Evolutionary conservation across 2,329 filamentous ascomycete genomes (phyloP).

Genomic region (Metarhizium rileyi): DNA sequence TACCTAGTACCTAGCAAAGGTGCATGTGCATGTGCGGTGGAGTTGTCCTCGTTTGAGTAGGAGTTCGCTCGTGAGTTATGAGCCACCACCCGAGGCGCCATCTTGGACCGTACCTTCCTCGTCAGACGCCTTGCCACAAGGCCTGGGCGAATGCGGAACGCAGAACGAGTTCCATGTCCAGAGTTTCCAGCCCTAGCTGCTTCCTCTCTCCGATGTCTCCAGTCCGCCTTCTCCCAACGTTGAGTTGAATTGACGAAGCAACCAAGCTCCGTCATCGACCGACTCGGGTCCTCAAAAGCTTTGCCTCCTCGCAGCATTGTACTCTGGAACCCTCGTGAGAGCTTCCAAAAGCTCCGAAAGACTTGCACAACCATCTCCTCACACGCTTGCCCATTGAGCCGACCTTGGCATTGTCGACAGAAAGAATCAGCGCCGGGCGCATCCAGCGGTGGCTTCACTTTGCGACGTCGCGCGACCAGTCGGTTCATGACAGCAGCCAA

Average conservation of each 20-base stretch:
- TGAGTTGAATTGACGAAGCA: too few species aligned
- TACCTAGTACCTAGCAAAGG: too few species aligned
- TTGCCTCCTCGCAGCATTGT: not conserved
- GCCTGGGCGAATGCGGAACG: not conserved
- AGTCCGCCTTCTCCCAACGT: not conserved
- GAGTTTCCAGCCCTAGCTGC: not conserved
- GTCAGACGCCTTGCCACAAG: not conserved
- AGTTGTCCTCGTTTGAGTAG: too few species aligned
- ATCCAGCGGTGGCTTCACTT: not conserved
- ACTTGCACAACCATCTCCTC: not conserved
- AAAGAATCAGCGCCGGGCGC: conserved; percentile 1
- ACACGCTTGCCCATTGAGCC: not conserved
- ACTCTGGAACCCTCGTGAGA: not conserved
- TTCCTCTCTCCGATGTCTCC: not conserved
- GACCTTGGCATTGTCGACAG: not conserved
- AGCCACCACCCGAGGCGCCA: too few species aligned
- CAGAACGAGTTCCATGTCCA: not conserved
- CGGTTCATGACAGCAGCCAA: too few species aligned
- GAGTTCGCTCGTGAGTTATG: too few species aligned
- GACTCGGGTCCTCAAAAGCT: not conserved
- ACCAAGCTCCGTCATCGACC: conserved; percentile 3
- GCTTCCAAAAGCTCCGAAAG: not conserved
- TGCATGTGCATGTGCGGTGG: too few species aligned
- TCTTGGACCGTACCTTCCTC: too few species aligned
- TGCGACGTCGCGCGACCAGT: not conserved